Conservation (phyloP, 2,329 filamentous ascomycete species). For the Byssoonygena ceratinophila region DNA sequence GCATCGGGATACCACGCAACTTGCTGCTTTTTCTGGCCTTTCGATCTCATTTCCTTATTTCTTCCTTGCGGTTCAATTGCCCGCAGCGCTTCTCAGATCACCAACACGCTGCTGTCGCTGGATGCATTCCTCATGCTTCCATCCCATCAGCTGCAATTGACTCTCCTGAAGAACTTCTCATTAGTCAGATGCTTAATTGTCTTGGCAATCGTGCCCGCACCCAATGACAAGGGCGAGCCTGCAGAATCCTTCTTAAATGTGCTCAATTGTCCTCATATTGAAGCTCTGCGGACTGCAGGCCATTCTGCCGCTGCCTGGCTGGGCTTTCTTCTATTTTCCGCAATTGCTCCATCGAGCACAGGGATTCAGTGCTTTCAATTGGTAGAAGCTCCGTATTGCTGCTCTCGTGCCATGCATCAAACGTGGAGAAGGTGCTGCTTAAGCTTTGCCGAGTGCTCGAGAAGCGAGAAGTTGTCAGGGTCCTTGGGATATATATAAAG, state of each 20-base stretch:
- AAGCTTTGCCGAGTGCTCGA: not conserved
- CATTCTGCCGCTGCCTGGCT: not conserved
- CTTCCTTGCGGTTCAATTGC: too few relatives aligned
- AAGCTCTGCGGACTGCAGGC: slow-evolving; percentile 15
- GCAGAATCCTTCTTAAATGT: slow-evolving; percentile 12
- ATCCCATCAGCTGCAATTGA: too few relatives aligned
- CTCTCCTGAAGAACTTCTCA: too few relatives aligned
- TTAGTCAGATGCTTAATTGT: not conserved
- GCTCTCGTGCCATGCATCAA: not conserved
- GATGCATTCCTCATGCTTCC: too few relatives aligned
- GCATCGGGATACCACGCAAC: too few relatives aligned
- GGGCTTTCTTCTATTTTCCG: not conserved
- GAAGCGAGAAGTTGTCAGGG: not conserved
- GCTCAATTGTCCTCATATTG: slow-evolving; percentile 17
- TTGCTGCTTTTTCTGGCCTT: too few relatives aligned
- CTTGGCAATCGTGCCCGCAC: not conserved
- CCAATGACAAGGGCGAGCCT: not conserved
- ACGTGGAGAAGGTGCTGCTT: not conserved
- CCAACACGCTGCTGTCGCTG: too few relatives aligned
- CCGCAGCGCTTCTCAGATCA: too few relatives aligned
- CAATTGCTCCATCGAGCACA: not conserved
- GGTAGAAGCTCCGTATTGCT: not conserved
- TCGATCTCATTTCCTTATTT: too few relatives aligned
- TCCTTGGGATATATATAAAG: not conserved
- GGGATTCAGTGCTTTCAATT: not conserved